Evolutionary conservation across 139 green algal genomes (phyloP).

Genomic region (Diplosphaera chodatii): DNA sequence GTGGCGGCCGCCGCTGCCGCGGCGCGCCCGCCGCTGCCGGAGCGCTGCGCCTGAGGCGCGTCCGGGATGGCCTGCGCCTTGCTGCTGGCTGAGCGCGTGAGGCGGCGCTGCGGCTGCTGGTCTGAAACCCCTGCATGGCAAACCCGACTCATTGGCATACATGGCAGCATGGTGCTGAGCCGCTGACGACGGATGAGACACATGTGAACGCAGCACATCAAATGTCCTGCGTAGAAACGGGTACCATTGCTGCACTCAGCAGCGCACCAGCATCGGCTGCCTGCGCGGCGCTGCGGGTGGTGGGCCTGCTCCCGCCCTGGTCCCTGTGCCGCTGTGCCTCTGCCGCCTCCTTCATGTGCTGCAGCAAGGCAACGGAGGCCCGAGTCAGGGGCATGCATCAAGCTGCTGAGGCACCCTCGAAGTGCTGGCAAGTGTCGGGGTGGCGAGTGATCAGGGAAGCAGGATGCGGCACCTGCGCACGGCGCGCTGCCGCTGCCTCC

Average conservation of each 20-base stretch:
- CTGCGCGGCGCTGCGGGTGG: background rate
- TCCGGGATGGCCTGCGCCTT: constrained; percentile 44
- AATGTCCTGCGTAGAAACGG: too few relatives aligned
- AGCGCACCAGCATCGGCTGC: constrained; percentile 9
- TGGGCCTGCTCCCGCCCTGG: background rate
- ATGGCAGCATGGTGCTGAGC: too few relatives aligned
- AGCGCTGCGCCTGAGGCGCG: constrained; percentile 3
- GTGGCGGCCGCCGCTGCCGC: background rate
- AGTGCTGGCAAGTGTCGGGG: too few relatives aligned
- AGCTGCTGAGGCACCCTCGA: too few relatives aligned
- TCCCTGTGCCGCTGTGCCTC: constrained; percentile 5
- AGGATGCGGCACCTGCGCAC: background rate
- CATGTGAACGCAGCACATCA: too few relatives aligned
- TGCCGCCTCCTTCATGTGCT: constrained; percentile 1
- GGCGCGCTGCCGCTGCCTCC: background rate
- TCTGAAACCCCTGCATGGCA: background rate
- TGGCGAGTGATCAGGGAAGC: too few relatives aligned
- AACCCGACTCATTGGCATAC: too few relatives aligned
- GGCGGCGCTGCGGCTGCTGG: background rate
- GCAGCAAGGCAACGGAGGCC: background rate
- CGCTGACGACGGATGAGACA: too few relatives aligned
- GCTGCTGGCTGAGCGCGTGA: constrained; percentile 9
- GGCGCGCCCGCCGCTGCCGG: background rate
- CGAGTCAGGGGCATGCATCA: background rate
- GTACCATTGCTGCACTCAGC: background rate